These are phyloP conservation scores for Sporisorium exsertum DNA, from an alignment of 1,284 basidiomycete genomes.

Conservation along the genomic window DNA sequence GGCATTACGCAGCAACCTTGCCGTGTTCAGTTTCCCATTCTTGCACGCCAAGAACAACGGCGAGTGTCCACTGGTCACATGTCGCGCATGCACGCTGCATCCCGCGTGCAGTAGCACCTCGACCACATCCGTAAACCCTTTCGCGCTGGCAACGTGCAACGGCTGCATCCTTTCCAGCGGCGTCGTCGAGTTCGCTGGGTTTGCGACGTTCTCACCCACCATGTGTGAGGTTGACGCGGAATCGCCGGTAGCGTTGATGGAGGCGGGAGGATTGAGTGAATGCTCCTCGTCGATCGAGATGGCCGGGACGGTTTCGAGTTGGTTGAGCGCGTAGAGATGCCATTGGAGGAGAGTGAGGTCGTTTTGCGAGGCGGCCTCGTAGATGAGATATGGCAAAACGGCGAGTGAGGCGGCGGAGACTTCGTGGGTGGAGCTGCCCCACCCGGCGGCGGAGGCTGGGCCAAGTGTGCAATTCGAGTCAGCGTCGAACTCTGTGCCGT, in stretches of 20 bases:
- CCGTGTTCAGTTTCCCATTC: constrained; percentile 51
- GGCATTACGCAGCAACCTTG: constrained; percentile 53
- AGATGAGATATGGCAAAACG: constrained; percentile 50
- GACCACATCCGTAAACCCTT: constrained; percentile 75
- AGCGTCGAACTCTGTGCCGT: not conserved
- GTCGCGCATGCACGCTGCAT: constrained; percentile 81
- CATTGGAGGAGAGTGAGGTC: constrained; percentile 43
- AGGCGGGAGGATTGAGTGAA: no score
- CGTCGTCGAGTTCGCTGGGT: constrained; percentile 17
- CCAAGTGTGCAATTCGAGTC: not conserved
- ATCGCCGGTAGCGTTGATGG: constrained; percentile 34
- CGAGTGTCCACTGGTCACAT: constrained; percentile 83
- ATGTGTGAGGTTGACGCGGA: constrained; percentile 12
- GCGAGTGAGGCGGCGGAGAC: constrained; percentile 28
- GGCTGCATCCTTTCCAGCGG: constrained; percentile 73
- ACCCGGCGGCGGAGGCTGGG: constrained; percentile 17
- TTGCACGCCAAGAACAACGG: constrained; percentile 72
- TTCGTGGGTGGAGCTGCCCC: constrained; percentile 36
- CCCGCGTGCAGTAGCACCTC: constrained; percentile 79
- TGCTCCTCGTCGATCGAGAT: constrained; percentile 40
- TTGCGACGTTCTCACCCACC: not conserved
- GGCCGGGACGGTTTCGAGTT: constrained; percentile 35
- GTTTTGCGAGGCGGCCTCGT: constrained; percentile 39
- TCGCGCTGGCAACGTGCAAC: constrained; percentile 82
- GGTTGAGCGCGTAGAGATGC: constrained; percentile 44